phyloP scores from a whole-genome alignment of 2,329 filamentous ascomycete species.

The Orbilia oligospora region DNA sequence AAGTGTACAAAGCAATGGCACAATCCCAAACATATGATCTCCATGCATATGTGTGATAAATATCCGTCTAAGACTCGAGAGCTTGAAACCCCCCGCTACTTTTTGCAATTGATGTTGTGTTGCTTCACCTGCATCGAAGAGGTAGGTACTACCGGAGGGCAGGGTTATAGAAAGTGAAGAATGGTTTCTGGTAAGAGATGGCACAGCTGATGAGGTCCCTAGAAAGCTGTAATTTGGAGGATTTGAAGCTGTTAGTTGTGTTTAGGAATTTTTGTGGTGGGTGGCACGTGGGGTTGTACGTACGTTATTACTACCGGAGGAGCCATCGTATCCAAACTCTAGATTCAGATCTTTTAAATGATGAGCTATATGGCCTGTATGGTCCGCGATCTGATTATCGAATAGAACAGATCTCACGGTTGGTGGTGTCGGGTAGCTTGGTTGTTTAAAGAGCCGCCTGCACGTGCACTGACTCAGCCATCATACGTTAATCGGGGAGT shows the following conservation, averaged over 20 bases:
- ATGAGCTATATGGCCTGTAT: no score
- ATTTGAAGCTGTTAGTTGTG: neutral
- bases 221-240: constrained; percentile 44
- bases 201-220: constrained; percentile 64
- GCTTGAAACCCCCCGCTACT: constrained; percentile 50
- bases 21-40: constrained; percentile 63
- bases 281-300: neutral
- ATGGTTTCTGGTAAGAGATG: constrained; percentile 62
- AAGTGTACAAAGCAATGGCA: constrained; percentile 62
- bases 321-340: no score
- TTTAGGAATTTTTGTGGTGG: neutral
- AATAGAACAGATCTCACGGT: no score
- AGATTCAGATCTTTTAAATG: no score
- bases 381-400: no score
- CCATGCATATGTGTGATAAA: constrained; percentile 64
- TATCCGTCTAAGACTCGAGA: constrained; percentile 59
- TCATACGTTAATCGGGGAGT: no score
- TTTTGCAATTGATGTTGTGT: constrained; percentile 63
- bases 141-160: constrained; percentile 61
- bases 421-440: no score
- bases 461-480: no score
- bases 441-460: no score
- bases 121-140: constrained; percentile 63
- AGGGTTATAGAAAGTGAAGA: constrained; percentile 62
- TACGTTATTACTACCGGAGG: constrained; percentile 53